These are phyloP conservation scores for Argentina anserina DNA, from an alignment of 306 rosid species.

Conservation along the genomic window DNA sequence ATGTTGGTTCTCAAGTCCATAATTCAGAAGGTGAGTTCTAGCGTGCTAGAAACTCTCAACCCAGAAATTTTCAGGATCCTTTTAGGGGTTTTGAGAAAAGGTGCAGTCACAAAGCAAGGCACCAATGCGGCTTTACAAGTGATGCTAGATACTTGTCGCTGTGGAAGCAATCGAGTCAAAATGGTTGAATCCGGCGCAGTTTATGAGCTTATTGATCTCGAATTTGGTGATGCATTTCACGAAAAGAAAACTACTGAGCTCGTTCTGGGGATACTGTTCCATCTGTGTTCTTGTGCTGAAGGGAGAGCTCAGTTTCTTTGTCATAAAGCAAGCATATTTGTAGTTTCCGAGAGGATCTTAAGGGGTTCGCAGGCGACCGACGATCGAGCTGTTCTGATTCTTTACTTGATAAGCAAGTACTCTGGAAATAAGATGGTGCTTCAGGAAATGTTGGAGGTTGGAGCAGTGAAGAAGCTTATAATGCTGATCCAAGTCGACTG, in stretches of 20 bases:
- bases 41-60: slow-evolving; percentile 27
- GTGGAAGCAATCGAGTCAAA: slow-evolving; percentile 38
- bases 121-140: slow-evolving; percentile 39
- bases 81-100: slow-evolving; percentile 22
- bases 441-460: slow-evolving; percentile 58
- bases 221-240: slow-evolving; percentile 11
- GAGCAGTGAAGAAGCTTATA: slow-evolving; percentile 57
- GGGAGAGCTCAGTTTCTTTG: slow-evolving; percentile 57
- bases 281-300: slow-evolving; percentile 54
- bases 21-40: slow-evolving; percentile 19
- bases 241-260: slow-evolving; percentile 49
- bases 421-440: slow-evolving; percentile 43
- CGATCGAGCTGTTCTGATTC: slow-evolving; percentile 48
- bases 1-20: slow-evolving; percentile 35
- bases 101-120: slow-evolving; percentile 41
- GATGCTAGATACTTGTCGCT: slow-evolving; percentile 26
- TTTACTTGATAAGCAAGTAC: slow-evolving; percentile 37
- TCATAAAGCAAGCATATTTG: slow-evolving; percentile 47
- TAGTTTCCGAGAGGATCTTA: slow-evolving; percentile 42
- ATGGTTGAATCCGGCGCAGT: slow-evolving; percentile 44
- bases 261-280: slow-evolving; percentile 36
- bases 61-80: slow-evolving; percentile 38
- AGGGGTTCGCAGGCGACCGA: slow-evolving; percentile 45
- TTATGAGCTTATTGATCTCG: slow-evolving; percentile 49
- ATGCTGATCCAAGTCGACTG: slow-evolving; percentile 45